These are phyloP conservation scores for Stephania yunnanensis DNA, from an alignment of 164 flowering plant species.

Conservation along the genomic window DNA sequence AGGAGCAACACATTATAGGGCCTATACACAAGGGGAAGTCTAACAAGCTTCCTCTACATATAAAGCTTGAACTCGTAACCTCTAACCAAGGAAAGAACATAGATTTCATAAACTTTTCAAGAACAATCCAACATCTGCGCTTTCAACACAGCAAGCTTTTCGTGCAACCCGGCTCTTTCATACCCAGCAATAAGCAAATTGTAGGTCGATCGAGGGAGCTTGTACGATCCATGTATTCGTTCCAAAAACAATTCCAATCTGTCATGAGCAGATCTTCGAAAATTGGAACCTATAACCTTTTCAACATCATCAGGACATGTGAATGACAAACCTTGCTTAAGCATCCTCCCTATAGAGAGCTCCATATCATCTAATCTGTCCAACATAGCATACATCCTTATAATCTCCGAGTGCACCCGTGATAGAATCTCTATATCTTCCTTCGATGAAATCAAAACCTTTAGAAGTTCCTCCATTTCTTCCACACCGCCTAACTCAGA, in stretches of 20 bases:
- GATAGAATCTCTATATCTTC: conserved; percentile 22
- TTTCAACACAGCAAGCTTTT: conserved; percentile 27
- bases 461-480: conserved; percentile 37
- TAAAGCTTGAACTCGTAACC: too few species aligned
- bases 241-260: conserved; percentile 45
- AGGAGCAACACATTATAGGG: too few species aligned
- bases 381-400: conserved; percentile 32
- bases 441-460: conserved; percentile 14
- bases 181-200: conserved; percentile 46
- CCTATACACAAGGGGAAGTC: too few species aligned
- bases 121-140: conserved; percentile 27
- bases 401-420: conserved; percentile 28
- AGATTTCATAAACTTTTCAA: not conserved
- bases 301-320: conserved; percentile 35
- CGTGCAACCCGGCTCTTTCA: conserved; percentile 35
- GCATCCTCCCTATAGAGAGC: conserved; percentile 45
- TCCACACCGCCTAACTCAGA: conserved; percentile 27
- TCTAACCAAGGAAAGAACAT: too few species aligned
- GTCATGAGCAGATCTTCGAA: conserved; percentile 45
- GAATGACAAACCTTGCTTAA: conserved; percentile 39
- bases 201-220: conserved; percentile 33
- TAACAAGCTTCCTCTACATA: too few species aligned
- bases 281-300: conserved; percentile 38
- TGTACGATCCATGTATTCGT: conserved; percentile 26
- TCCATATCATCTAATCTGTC: conserved; percentile 51